Evolutionary conservation across 1,139 yeast genomes (phyloP).

Genomic region (Kurtzmaniella quercitrusa): DNA sequence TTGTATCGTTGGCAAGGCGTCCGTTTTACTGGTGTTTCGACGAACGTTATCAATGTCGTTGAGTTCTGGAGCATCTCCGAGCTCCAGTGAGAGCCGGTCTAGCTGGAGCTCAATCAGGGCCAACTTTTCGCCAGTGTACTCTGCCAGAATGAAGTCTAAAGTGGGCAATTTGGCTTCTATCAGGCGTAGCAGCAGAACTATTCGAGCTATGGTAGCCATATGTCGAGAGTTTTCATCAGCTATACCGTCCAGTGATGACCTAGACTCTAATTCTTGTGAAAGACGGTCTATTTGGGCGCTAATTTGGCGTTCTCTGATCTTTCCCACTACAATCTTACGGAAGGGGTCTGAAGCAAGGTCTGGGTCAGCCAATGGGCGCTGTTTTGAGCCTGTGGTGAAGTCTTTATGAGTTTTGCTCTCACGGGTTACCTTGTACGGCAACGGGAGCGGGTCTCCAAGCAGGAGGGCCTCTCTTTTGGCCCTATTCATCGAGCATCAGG

Average conservation of each 20-base stretch:
- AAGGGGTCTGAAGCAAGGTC: background rate
- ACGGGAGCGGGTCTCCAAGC: constrained; percentile 7
- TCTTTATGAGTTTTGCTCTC: background rate
- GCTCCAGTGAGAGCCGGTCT: background rate
- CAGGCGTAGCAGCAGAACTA: background rate
- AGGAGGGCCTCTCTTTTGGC: constrained; percentile 4
- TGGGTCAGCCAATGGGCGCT: background rate
- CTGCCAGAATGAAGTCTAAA: constrained; percentile 3
- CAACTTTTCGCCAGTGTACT: constrained; percentile 2
- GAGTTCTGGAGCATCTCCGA: background rate
- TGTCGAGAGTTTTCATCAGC: background rate
- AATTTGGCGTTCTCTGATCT: background rate
- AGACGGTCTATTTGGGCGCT: background rate
- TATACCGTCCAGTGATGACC: background rate
- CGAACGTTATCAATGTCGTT: background rate
- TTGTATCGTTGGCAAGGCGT: background rate
- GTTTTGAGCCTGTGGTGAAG: background rate
- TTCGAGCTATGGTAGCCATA: background rate
- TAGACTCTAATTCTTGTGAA: background rate
- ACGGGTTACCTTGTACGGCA: constrained; percentile 5
- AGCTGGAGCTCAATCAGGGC: background rate
- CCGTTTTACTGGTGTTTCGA: background rate
- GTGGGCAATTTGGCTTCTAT: background rate
- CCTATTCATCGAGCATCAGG: constrained; percentile 3
- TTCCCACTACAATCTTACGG: constrained; percentile 2